Evolutionary conservation across 345 rosid species (phyloP).

Genomic region (Citrus hindsii): DNA sequence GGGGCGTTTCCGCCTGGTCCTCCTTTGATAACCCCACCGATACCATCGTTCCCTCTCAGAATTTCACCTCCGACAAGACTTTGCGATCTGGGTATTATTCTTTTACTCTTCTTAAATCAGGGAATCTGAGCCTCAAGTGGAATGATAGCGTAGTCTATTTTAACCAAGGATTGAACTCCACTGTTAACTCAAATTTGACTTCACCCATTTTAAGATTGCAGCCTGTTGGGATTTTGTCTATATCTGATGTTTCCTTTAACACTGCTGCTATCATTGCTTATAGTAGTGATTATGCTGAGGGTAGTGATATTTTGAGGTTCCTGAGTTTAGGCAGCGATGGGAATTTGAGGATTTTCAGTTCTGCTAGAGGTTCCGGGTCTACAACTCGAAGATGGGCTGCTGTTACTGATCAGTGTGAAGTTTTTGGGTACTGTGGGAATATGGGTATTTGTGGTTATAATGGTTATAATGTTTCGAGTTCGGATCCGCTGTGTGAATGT

Average conservation of each 20-base stretch:
- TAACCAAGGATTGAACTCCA: constrained; percentile 47
- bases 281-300: constrained; percentile 59
- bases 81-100: constrained; percentile 48
- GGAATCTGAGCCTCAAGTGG: constrained; percentile 55
- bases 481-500: constrained; percentile 51
- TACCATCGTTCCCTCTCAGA: constrained; percentile 49
- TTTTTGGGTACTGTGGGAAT: constrained; percentile 64
- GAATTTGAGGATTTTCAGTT: constrained; percentile 55
- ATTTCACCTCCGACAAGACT: constrained; percentile 20
- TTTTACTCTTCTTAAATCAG: constrained; percentile 33
- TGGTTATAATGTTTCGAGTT: constrained; percentile 35
- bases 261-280: constrained; percentile 32
- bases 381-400: constrained; percentile 46
- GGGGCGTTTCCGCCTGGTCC: constrained; percentile 44
- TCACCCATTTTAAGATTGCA: constrained; percentile 48
- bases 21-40: constrained; percentile 49
- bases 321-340: constrained; percentile 58
- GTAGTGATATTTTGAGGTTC: constrained; percentile 45
- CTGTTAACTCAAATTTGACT: constrained; percentile 32
- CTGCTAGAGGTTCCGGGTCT: constrained; percentile 28
- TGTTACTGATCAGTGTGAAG: constrained; percentile 56
- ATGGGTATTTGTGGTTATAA: constrained; percentile 60
- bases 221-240: constrained; percentile 36
- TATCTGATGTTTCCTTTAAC: constrained; percentile 33
- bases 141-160: constrained; percentile 40